Conservation (phyloP, 2,329 filamentous ascomycete genomes). For the Daldinia sp. region DNA sequence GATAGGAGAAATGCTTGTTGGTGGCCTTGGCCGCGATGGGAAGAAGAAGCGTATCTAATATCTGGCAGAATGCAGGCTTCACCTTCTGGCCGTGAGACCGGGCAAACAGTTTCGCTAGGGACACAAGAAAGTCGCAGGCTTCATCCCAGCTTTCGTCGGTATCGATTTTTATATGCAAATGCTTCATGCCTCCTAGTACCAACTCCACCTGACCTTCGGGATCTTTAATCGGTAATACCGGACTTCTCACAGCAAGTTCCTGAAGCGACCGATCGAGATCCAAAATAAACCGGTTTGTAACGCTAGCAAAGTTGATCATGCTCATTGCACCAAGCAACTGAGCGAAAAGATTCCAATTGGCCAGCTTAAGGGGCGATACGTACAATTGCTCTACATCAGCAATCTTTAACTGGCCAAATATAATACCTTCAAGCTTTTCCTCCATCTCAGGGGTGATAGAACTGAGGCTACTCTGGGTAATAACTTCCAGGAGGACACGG, state of each 20-base stretch:
- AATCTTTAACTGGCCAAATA: slow-evolving; percentile 93
- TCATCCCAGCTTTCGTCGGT: slow-evolving; percentile 81
- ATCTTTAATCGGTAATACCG: slow-evolving; percentile 66
- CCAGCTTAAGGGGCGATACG: slow-evolving; percentile 81
- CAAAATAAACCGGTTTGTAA: slow-evolving; percentile 80
- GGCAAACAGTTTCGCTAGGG: slow-evolving; percentile 82
- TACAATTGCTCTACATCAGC: slow-evolving; percentile 83
- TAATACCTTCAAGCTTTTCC: slow-evolving; percentile 91
- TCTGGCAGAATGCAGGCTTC: slow-evolving; percentile 93
- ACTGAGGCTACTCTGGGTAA: slow-evolving; percentile 84
- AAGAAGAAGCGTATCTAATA: slow-evolving; percentile 85
- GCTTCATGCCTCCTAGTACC: slow-evolving; percentile 89
- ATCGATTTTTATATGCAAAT: slow-evolving; percentile 78
- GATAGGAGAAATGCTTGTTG: slow-evolving; percentile 76
- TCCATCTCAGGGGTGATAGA: slow-evolving; percentile 91
- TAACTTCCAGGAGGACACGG: slow-evolving; percentile 91
- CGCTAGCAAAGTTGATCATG: slow-evolving; percentile 85
- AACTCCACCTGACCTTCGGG: slow-evolving; percentile 85
- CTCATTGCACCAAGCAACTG: slow-evolving; percentile 97
- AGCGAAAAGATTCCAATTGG: slow-evolving; percentile 95
- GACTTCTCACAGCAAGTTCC: slow-evolving; percentile 76
- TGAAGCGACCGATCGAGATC: slow-evolving; percentile 83
- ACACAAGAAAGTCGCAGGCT: slow-evolving; percentile 87
- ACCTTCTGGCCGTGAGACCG: slow-evolving; percentile 87
- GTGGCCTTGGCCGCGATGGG: slow-evolving; percentile 84